Conservation (phyloP, 1,284 basidiomycete species). For the Tylopilus sp. region DNA sequence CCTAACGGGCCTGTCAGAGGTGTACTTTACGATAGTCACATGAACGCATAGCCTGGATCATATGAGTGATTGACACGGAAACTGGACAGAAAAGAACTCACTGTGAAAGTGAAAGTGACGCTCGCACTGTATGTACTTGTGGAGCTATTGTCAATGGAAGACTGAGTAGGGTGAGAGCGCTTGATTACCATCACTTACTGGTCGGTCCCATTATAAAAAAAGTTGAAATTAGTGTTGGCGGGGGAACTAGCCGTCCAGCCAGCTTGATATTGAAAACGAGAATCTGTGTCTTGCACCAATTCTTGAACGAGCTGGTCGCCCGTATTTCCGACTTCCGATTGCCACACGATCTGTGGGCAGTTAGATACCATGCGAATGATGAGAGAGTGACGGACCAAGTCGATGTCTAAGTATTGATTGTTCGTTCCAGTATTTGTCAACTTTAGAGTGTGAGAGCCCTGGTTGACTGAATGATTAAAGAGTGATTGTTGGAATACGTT, state of each 20-base stretch:
- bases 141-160: conserved; percentile 24
- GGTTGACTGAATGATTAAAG: conserved; percentile 41
- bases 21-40: neutral
- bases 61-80: conserved; percentile 5
- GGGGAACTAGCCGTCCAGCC: conserved; percentile 32
- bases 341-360: conserved; percentile 37
- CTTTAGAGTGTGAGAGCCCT: conserved; percentile 38
- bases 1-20: conserved; percentile 26
- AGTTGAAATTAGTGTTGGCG: conserved; percentile 25
- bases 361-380: neutral
- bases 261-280: conserved; percentile 43
- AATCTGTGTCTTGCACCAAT: conserved; percentile 39
- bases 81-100: conserved; percentile 18
- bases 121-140: conserved; percentile 39
- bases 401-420: conserved; percentile 42
- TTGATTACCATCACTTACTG: conserved; percentile 40
- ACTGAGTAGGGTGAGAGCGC: conserved; percentile 3
- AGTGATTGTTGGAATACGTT: conserved; percentile 40
- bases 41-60: conserved; percentile 32
- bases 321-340: conserved; percentile 40
- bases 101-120: conserved; percentile 44
- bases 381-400: conserved; percentile 36
- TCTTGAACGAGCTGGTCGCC: conserved; percentile 28
- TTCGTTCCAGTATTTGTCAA: conserved; percentile 43
- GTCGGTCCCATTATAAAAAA: conserved; percentile 43